Conservation (phyloP, 108 stramenopile genomes). For the Mayamaea pseudoterrestris region DNA sequence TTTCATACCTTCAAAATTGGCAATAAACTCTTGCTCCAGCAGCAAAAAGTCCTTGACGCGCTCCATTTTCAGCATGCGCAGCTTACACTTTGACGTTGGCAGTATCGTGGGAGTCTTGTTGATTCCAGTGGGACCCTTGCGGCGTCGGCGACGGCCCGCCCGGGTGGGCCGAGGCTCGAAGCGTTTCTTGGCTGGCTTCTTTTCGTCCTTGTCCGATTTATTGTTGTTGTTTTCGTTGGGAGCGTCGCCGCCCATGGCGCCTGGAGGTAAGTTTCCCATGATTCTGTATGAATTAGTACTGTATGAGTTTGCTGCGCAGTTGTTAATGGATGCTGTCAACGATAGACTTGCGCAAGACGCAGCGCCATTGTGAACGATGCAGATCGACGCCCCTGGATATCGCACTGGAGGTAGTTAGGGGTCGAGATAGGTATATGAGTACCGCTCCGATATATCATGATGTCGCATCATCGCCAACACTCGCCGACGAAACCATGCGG, state of each 20-base stretch:
- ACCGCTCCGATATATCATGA: too few species aligned
- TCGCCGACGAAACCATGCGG: too few species aligned
- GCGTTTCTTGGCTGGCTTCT: conserved; percentile 82
- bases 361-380: too few species aligned
- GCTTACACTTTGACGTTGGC: conserved; percentile 94
- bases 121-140: conserved; percentile 84
- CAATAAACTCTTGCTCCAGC: conserved; percentile 98
- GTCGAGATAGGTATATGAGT: too few species aligned
- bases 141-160: conserved; percentile 82
- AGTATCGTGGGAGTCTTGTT: conserved; percentile 76
- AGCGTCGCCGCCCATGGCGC: conserved; percentile 50
- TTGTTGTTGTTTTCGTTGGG: conserved; percentile 43
- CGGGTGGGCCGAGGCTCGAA: conserved; percentile 84
- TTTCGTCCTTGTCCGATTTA: conserved; percentile 36
- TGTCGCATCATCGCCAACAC: too few species aligned
- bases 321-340: too few species aligned
- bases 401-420: too few species aligned
- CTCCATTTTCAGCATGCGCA: conserved; percentile 93
- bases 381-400: too few species aligned
- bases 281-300: conserved; percentile 3
- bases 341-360: too few species aligned
- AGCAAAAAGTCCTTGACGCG: conserved; percentile 98
- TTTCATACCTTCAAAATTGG: conserved; percentile 98
- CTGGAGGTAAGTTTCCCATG: conserved; percentile 76
- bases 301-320: too few species aligned